A percentile compares a stretch with the other conserved stretches of the same genome.
Evolutionary conservation across 2,329 filamentous ascomycete genomes (phyloP).

Genomic region (Monosporascus sp.): DNA sequence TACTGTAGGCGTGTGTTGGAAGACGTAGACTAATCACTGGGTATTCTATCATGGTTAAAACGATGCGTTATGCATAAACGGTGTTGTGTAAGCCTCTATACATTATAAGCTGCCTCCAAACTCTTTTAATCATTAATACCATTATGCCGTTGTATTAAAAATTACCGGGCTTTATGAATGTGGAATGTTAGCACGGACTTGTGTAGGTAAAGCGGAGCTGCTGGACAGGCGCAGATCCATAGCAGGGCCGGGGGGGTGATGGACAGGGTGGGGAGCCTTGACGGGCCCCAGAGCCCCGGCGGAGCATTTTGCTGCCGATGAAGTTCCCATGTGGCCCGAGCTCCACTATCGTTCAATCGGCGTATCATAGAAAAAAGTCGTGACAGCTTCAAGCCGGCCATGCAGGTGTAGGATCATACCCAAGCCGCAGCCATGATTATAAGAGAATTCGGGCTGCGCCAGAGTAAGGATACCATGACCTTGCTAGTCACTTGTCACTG

Average conservation of each 20-base stretch:
- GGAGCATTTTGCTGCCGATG: background rate
- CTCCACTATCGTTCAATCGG: background rate
- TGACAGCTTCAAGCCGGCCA: conserved; percentile 4
- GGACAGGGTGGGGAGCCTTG: no score
- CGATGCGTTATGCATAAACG: no score
- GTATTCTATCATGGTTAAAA: no score
- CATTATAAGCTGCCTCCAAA: no score
- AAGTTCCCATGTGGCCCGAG: background rate
- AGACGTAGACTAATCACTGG: background rate
- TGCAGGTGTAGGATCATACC: background rate
- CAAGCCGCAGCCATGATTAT: conserved; percentile 23
- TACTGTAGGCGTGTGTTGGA: background rate
- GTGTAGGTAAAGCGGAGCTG: no score
- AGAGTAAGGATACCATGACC: conserved; percentile 14
- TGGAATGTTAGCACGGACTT: no score
- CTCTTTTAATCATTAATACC: no score
- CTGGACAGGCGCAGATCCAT: no score
- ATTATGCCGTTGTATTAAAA: no score
- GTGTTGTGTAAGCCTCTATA: no score
- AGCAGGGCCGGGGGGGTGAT: no score
- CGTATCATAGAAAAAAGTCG: conserved; percentile 11
- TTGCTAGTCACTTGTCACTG: background rate
- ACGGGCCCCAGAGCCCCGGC: background rate
- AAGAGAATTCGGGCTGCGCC: conserved; percentile 26
- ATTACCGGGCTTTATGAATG: no score